These are phyloP conservation scores for Rhazya stricta DNA, from an alignment of 257 asterid genomes.

Conservation along the genomic window DNA sequence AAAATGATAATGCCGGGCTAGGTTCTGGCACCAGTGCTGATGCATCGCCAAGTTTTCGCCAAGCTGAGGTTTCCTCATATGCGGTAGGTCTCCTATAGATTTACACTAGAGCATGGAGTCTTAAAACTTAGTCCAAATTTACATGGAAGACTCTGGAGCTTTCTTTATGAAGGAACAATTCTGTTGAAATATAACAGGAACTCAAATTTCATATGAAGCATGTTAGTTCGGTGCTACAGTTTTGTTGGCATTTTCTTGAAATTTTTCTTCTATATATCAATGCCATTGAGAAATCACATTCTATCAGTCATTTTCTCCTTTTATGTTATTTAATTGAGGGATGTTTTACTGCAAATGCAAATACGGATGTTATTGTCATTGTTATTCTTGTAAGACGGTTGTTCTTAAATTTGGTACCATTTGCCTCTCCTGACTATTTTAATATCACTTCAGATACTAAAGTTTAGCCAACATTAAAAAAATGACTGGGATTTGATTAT, in stretches of 20 bases:
- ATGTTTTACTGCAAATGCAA: background rate
- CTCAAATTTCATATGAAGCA: background rate
- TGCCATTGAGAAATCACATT: background rate
- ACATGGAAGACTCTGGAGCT: background rate
- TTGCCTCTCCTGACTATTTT: background rate
- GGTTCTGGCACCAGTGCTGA: slow-evolving; percentile 41
- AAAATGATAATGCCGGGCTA: slow-evolving; percentile 51
- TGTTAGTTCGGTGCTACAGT: background rate
- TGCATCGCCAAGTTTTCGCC: slow-evolving; percentile 43
- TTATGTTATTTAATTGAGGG: background rate
- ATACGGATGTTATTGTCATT: background rate
- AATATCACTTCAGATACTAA: background rate
- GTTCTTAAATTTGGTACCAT: background rate
- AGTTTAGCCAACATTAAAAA: background rate
- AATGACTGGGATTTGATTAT: background rate
- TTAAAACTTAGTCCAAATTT: background rate
- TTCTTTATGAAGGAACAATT: background rate
- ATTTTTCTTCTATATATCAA: background rate
- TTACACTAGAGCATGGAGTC: background rate
- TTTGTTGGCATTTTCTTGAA: background rate
- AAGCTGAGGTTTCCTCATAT: slow-evolving; percentile 41
- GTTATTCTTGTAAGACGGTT: background rate
- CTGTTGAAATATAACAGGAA: background rate
- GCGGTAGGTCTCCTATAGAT: slow-evolving; percentile 28
- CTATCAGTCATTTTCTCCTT: background rate